These are phyloP conservation scores for Alternaria sp. DNA, from an alignment of 2,329 filamentous ascomycete species.

Conservation along the genomic window DNA sequence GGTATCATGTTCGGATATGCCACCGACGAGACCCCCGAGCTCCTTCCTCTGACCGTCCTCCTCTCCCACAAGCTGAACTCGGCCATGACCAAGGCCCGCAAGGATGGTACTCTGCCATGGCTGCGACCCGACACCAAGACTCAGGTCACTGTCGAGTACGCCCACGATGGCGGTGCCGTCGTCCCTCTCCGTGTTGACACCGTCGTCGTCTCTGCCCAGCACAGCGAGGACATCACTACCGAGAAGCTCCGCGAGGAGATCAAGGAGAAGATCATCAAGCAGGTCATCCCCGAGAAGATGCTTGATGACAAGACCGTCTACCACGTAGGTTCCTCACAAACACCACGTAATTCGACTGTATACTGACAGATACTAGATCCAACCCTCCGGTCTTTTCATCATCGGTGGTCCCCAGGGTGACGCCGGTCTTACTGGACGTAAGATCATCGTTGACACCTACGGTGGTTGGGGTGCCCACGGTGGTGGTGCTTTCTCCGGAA, in stretches of 20 bases:
- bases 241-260: slow-evolving; percentile 95
- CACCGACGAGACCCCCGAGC: slow-evolving; percentile 97
- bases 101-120: slow-evolving; percentile 89
- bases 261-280: slow-evolving; percentile 95
- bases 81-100: slow-evolving; percentile 89
- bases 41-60: slow-evolving; percentile 91
- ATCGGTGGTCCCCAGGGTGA: slow-evolving; percentile 99
- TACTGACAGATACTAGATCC: slow-evolving; percentile 65
- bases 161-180: slow-evolving; percentile 93
- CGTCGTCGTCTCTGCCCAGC: slow-evolving; percentile 95
- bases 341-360: background rate
- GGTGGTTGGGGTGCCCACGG: slow-evolving; percentile 99
- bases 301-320: slow-evolving; percentile 93
- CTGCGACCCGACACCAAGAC: slow-evolving; percentile 99
- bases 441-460: slow-evolving; percentile 99
- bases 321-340: slow-evolving; percentile 70
- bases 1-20: slow-evolving; percentile 99
- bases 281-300: slow-evolving; percentile 90
- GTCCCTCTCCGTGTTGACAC: slow-evolving; percentile 93
- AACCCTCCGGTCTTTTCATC: slow-evolving; percentile 98
- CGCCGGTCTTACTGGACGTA: slow-evolving; percentile 96
- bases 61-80: slow-evolving; percentile 97
- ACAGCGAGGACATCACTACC: slow-evolving; percentile 85
- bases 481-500: slow-evolving; percentile 99
- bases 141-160: slow-evolving; percentile 98